Evolutionary conservation across 768 basidiomycete species (phyloP).

Genomic region (Boletus pseudopeckii): DNA sequence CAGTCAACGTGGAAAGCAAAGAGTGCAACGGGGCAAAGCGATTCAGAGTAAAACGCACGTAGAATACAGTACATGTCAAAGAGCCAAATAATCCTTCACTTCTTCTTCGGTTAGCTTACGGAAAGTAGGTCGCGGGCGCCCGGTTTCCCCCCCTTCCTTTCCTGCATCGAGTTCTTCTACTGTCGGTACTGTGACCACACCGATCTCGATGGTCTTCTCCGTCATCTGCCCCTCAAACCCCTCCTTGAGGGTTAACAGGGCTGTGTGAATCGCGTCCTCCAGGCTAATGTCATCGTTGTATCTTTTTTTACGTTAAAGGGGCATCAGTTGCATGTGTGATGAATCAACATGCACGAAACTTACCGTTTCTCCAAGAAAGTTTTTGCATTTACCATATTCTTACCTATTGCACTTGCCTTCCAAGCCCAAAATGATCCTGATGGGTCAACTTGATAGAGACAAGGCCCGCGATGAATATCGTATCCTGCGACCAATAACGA

Average conservation of each 20-base stretch:
- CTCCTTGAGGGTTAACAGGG: slow-evolving; percentile 95
- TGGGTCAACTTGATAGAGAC: slow-evolving; percentile 98
- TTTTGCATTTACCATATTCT: slow-evolving; percentile 99
- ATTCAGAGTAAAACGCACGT: slow-evolving; percentile 30
- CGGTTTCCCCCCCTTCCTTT: slow-evolving; percentile 64
- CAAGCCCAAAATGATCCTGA: slow-evolving; percentile 99
- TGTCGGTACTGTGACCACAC: slow-evolving; percentile 89
- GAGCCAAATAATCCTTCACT: slow-evolving; percentile 90
- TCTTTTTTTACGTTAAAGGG: slow-evolving; percentile 55
- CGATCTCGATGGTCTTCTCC: slow-evolving; percentile 99
- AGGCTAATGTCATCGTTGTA: slow-evolving; percentile 99
- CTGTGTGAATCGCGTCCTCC: slow-evolving; percentile 98
- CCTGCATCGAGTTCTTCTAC: slow-evolving; percentile 53
- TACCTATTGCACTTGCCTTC: slow-evolving; percentile 99
- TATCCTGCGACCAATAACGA: slow-evolving; percentile 96
- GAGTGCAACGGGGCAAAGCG: slow-evolving; percentile 4
- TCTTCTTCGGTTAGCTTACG: slow-evolving; percentile 95
- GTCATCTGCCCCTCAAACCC: slow-evolving; percentile 99
- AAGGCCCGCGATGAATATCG: slow-evolving; percentile 91
- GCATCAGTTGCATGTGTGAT: slow-evolving; percentile 18
- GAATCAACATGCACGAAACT: slow-evolving; percentile 32
- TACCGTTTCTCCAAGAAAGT: slow-evolving; percentile 99
- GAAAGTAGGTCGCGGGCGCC: slow-evolving; percentile 82
- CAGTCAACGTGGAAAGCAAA: slow-evolving; percentile 8
- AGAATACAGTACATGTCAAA: slow-evolving; percentile 47